Evolutionary conservation across 257 asterid genomes (phyloP).

Genomic region (Forsythia suspensa): DNA sequence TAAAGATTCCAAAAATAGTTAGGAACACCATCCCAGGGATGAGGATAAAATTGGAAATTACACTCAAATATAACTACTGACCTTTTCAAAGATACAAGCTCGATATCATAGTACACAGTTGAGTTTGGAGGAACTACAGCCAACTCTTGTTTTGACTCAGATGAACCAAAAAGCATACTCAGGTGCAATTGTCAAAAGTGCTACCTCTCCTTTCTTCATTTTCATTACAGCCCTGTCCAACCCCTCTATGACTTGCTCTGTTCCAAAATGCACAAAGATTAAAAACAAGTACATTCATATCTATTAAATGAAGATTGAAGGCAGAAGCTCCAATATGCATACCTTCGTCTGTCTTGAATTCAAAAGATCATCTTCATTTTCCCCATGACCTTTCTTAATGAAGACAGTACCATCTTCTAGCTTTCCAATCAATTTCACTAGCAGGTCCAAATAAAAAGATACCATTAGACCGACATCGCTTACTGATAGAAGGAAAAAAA

Average conservation of each 20-base stretch:
- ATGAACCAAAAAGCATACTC: conserved; percentile 70
- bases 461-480: neutral
- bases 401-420: conserved; percentile 65
- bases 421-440: conserved; percentile 68
- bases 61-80: conserved; percentile 9
- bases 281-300: neutral
- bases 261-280: conserved; percentile 2
- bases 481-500: neutral
- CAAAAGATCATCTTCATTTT: conserved; percentile 54
- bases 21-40: neutral
- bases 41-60: neutral
- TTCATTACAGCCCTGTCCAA: conserved; percentile 55
- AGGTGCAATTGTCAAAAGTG: conserved; percentile 50
- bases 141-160: conserved; percentile 51
- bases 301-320: neutral
- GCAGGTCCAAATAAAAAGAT: conserved; percentile 8
- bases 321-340: neutral
- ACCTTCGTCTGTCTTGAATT: conserved; percentile 78
- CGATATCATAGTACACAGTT: conserved; percentile 55
- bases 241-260: conserved; percentile 74
- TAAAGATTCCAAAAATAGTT: conserved; percentile 5
- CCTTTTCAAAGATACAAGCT: conserved; percentile 70
- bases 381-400: conserved; percentile 47
- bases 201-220: conserved; percentile 72
- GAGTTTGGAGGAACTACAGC: conserved; percentile 69